Evolutionary conservation across 2,329 filamentous ascomycete genomes (phyloP).

Genomic region (Aphanoascus verrucosus): DNA sequence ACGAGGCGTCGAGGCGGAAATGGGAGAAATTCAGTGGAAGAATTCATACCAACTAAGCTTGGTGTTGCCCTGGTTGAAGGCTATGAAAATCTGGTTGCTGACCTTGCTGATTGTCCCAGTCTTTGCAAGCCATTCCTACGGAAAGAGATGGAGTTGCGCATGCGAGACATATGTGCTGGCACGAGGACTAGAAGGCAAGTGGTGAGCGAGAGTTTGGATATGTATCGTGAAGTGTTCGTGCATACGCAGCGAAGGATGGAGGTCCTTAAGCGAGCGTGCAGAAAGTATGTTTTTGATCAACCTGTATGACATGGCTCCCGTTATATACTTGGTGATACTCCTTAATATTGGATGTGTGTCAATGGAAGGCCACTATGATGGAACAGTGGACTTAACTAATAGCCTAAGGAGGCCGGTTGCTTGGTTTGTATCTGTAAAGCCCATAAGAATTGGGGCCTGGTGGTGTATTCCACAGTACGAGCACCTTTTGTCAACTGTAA

Average conservation of each 20-base stretch:
- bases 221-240: slow-evolving; percentile 78
- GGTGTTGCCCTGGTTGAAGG: slow-evolving; percentile 87
- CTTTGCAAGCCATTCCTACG: slow-evolving; percentile 90
- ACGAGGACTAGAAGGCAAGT: slow-evolving; percentile 63
- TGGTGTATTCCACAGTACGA: too few relatives aligned
- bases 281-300: slow-evolving; percentile 42
- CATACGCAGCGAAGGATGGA: slow-evolving; percentile 68
- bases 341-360: too few relatives aligned
- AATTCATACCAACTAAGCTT: slow-evolving; percentile 86
- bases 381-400: too few relatives aligned
- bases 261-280: slow-evolving; percentile 48
- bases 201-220: slow-evolving; percentile 68
- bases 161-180: slow-evolving; percentile 94
- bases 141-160: slow-evolving; percentile 95
- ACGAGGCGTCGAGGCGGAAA: slow-evolving; percentile 45
- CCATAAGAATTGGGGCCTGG: too few relatives aligned
- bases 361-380: too few relatives aligned
- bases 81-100: slow-evolving; percentile 87
- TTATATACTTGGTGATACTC: neutral
- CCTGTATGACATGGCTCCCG: neutral
- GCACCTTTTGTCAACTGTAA: too few relatives aligned
- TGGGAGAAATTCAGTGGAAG: slow-evolving; percentile 50
- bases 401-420: too few relatives aligned
- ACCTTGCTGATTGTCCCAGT: slow-evolving; percentile 53
- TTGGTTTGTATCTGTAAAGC: too few relatives aligned